phyloP scores from a whole-genome alignment of 2,329 filamentous ascomycete genomes.

The Verticillium tricorpus region DNA sequence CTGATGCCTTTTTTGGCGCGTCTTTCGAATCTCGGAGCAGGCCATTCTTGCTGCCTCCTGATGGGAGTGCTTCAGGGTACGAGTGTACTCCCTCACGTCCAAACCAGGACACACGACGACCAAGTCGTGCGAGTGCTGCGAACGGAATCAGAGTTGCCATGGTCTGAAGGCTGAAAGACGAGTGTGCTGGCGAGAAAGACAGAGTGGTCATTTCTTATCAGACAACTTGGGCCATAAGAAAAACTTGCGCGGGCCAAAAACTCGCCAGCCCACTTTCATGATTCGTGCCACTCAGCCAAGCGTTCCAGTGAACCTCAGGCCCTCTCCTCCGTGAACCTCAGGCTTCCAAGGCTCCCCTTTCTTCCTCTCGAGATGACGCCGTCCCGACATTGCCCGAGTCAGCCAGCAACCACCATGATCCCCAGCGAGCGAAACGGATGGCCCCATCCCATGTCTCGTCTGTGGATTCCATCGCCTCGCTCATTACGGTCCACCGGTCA shows the following conservation, averaged over 20 bases:
- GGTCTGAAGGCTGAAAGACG: neutral
- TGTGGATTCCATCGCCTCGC: neutral
- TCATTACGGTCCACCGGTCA: neutral
- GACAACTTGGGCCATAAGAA: neutral
- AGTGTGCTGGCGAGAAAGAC: neutral
- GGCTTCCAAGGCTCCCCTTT: constrained; percentile 4
- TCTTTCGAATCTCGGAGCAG: constrained; percentile 12
- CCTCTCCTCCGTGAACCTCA: constrained; percentile 5
- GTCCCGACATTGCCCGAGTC: constrained; percentile 3
- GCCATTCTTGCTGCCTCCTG: neutral
- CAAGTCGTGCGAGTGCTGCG: no score
- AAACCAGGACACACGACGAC: no score
- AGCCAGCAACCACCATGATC: neutral
- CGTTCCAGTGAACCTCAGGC: constrained; percentile 9
- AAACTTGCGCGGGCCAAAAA: neutral
- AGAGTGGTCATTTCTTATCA: neutral
- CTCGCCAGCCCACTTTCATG: neutral
- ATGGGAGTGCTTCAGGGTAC: no score
- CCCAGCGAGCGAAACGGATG: neutral
- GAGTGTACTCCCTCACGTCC: no score
- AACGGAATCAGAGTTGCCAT: no score
- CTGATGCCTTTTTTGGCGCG: neutral
- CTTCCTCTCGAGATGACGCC: neutral
- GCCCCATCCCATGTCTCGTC: neutral
- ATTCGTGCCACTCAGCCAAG: constrained; percentile 5